phyloP scores from a whole-genome alignment of 2,329 filamentous ascomycete genomes.

The Cercospora berteroae region DNA sequence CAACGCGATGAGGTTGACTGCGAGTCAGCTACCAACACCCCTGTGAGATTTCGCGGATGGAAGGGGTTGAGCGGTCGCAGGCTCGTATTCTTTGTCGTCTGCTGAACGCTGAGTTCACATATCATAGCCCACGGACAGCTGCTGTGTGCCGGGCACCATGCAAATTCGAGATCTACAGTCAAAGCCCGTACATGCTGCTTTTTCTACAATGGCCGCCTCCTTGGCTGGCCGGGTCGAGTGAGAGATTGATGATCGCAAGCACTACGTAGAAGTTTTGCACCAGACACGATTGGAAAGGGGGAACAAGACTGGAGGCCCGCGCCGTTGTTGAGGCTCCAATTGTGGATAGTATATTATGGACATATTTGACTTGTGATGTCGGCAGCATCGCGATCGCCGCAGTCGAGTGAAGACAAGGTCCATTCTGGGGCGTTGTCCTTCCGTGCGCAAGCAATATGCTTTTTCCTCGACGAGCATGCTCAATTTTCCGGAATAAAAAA shows the following conservation, averaged over 20 bases:
- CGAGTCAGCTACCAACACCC: neutral
- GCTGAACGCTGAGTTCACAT: neutral
- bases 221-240: neutral
- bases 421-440: neutral
- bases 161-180: neutral
- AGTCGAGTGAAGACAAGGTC: neutral
- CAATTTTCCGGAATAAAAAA: neutral
- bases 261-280: too few species aligned
- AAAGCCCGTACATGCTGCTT: neutral
- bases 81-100: neutral
- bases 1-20: slow-evolving; percentile 11
- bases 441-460: neutral
- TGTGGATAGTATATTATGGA: neutral
- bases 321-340: neutral
- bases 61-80: neutral
- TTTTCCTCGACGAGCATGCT: neutral
- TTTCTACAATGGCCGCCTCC: neutral
- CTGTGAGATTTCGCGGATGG: neutral
- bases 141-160: neutral
- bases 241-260: too few species aligned
- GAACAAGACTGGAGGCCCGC: neutral
- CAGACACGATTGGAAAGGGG: neutral
- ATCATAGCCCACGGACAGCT: neutral
- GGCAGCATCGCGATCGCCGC: neutral
- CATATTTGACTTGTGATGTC: neutral